phyloP scores from a whole-genome alignment of 164 flowering plant genomes.

The Santalum album region DNA sequence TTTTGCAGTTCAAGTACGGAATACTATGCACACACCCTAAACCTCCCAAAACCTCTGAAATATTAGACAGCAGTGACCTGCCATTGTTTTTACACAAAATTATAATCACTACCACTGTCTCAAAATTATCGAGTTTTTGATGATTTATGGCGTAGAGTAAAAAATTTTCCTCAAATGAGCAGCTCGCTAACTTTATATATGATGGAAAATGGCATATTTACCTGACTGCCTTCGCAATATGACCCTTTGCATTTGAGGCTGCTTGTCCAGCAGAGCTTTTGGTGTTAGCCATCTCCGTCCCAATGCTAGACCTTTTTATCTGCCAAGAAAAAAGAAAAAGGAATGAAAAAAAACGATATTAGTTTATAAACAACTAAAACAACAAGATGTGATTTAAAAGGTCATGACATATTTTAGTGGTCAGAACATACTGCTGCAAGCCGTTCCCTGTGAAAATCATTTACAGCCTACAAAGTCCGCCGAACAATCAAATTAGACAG shows the following conservation, averaged over 20 bases:
- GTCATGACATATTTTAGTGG: too few relatives aligned
- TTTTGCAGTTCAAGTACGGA: too few relatives aligned
- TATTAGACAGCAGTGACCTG: too few relatives aligned
- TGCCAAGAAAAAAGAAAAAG: slow-evolving; percentile 17
- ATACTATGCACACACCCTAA: too few relatives aligned
- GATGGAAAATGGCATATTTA: slow-evolving; percentile 17
- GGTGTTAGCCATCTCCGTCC: slow-evolving; percentile 28
- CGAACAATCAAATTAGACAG: slow-evolving; percentile 10
- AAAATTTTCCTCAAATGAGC: too few relatives aligned
- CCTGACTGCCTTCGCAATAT: slow-evolving; percentile 38
- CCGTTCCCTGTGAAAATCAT: slow-evolving; percentile 73
- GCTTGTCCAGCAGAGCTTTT: slow-evolving; percentile 43
- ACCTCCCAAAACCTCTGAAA: too few relatives aligned
- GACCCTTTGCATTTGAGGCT: slow-evolving; percentile 40
- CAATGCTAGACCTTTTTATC: slow-evolving; percentile 59
- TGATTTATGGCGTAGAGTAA: too few relatives aligned
- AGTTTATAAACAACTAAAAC: too few relatives aligned
- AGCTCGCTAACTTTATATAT: slow-evolving; percentile 8
- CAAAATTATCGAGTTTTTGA: too few relatives aligned
- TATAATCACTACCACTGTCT: too few relatives aligned
- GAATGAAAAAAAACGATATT: background rate
- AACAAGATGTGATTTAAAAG: too few relatives aligned
- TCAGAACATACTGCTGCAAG: slow-evolving; percentile 52
- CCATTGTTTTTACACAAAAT: too few relatives aligned
- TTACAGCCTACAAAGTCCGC: slow-evolving; percentile 37